Evolutionary conservation across 2,329 filamentous ascomycete species (phyloP).

Genomic region (Oidium heveae): DNA sequence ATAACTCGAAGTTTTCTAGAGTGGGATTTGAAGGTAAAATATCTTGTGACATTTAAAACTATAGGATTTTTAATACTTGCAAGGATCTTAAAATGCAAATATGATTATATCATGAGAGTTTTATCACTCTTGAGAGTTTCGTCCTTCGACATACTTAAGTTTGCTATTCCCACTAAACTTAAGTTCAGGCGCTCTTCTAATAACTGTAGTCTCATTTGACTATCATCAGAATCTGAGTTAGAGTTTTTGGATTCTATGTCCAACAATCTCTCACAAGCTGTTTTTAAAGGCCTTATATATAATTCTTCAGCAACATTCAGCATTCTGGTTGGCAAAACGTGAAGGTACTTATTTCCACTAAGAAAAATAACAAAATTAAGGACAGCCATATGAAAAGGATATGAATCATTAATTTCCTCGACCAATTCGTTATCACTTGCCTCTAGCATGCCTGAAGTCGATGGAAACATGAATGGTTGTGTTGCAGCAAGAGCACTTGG

Average conservation of each 20-base stretch:
- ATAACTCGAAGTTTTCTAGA: no score
- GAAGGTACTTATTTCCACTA: constrained; percentile 20
- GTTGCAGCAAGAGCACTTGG: constrained; percentile 30
- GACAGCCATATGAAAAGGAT: constrained; percentile 30
- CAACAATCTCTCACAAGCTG: constrained; percentile 16
- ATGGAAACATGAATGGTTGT: constrained; percentile 36
- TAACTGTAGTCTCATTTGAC: constrained; percentile 7
- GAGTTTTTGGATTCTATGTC: constrained; percentile 1
- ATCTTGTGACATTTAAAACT: no score
- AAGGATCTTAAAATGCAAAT: no score
- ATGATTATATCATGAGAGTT: no score
- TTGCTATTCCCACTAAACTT: constrained; percentile 4
- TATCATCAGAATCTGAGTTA: constrained; percentile 1
- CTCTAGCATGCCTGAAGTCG: constrained; percentile 22
- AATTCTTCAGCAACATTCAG: constrained; percentile 30
- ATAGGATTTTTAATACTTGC: no score
- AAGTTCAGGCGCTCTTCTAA: constrained; percentile 10
- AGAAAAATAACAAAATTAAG: constrained; percentile 35
- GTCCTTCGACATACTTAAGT: no score
- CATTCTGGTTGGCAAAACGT: constrained; percentile 29
- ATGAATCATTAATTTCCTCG: constrained; percentile 26
- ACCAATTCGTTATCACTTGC: constrained; percentile 19
- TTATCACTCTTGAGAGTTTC: no score
- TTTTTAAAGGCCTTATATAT: constrained; percentile 28
- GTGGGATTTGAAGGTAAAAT: no score